Conservation (phyloP, 306 rosid genomes). For the Corylus americana region DNA sequence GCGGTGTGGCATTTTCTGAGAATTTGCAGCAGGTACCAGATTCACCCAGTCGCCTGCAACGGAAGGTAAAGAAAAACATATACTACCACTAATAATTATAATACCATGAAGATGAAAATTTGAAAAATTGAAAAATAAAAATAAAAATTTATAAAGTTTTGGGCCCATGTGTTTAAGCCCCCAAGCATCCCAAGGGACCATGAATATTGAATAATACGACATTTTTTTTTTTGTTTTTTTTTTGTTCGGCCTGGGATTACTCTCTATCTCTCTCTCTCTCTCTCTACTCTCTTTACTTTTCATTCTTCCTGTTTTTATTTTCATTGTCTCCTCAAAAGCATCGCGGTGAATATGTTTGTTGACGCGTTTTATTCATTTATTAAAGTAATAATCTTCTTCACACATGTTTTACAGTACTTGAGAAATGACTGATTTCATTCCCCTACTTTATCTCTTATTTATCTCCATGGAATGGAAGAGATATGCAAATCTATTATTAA, state of each 20-base stretch:
- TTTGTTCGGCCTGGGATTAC: conserved; percentile 8
- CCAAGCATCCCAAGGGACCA: not conserved
- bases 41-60: conserved; percentile 40
- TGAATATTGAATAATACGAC: conserved; percentile 11
- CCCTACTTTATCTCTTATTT: no score
- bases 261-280: no score
- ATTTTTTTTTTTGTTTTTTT: conserved; percentile 28
- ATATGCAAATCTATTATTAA: no score
- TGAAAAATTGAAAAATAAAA: not conserved
- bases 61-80: conserved; percentile 24
- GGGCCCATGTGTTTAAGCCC: conserved; percentile 21
- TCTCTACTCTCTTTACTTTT: no score
- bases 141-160: not conserved
- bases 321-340: no score
- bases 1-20: conserved; percentile 66
- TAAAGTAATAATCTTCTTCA: no score
- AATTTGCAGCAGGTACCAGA: conserved; percentile 42
- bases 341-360: no score
- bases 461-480: no score
- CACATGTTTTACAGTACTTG: no score
- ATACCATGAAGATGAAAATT: not conserved
- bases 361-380: no score
- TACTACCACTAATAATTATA: not conserved
- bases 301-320: no score
- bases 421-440: no score